Evolutionary conservation across 1,284 basidiomycete genomes (phyloP), one percentile per base, ranked within the genome.

Genomic region (Cystobasidium sp.): DNA sequence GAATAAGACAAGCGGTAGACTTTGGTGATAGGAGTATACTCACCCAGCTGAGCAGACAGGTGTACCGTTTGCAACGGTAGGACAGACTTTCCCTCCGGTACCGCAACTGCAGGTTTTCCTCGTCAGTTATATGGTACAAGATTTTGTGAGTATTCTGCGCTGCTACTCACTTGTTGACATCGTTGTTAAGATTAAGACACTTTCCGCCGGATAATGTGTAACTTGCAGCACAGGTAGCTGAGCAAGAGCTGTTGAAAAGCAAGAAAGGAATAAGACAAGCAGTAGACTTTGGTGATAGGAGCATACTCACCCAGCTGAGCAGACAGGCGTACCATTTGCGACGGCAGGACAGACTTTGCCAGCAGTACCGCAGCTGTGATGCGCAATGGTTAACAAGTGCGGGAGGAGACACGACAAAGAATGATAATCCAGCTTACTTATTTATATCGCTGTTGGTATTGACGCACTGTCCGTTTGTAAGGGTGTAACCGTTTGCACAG

Each of bases 101-200:
- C 62, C 62, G 44, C 62, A 64, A 44, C 62, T 64, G 43, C 20
- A 10, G n/a, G n/a, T n/a, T 20, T 20, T 12, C 8, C 12, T 9
- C 8, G 31, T 12, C 20, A n/a, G 9, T 9, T 56, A 9, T 31
- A n/a, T 24, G 6, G 6, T 22, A n/a, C n/a, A n/a, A n/a, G n/a
- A n/a, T 4, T n/a, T 47, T 14, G 47, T 37, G 18, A 47, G n/a
- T n/a, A n/a, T n/a, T n/a, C n/a, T n/a, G n/a, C n/a, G n/a, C n/a
- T n/a, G n/a, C n/a, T n/a, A n/a, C 31, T 5, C 14, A 64, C 46
- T 64, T 64, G 16, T 22, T 37, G 20, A 24, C 44, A 31, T 47
- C 44, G 44, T 47, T 64, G n/a, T 64, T 64, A 2, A n/a, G 6
- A 10, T 59, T 59, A 39, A 64, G n/a, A 24, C 62, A 64, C 22